Evolutionary conservation across 768 basidiomycete species (phyloP).

Genomic region (Galerina marginata): DNA sequence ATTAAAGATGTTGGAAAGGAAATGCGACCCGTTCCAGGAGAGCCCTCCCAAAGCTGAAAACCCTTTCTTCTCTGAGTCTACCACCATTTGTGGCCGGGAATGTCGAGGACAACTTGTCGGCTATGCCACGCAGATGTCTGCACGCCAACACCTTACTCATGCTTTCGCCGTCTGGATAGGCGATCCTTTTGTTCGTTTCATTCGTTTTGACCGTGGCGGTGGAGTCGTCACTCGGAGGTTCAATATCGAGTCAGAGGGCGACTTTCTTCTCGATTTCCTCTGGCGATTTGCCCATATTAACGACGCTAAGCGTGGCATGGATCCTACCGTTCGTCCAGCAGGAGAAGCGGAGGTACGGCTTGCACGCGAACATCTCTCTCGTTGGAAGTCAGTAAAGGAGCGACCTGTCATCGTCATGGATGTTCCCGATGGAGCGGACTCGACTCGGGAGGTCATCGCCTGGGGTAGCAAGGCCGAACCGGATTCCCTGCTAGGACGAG

Average conservation of each 20-base stretch:
- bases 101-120: too few relatives aligned
- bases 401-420: too few relatives aligned
- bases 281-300: not conserved
- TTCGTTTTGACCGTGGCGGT: conserved; percentile 5
- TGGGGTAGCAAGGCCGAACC: conserved; percentile 18
- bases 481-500: conserved; percentile 24
- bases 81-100: too few relatives aligned
- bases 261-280: not conserved
- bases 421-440: conserved; percentile 10
- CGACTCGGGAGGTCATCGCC: conserved; percentile 21
- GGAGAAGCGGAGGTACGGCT: too few relatives aligned
- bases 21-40: too few relatives aligned
- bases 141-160: not conserved
- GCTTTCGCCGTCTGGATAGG: conserved; percentile 2
- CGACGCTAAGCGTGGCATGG: not conserved
- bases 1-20: conserved; percentile 15
- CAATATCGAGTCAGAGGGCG: not conserved
- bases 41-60: too few relatives aligned
- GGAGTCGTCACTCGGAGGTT: conserved; percentile 4
- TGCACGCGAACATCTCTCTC: too few relatives aligned
- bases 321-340: not conserved
- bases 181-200: not conserved
- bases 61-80: too few relatives aligned
- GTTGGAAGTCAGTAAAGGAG: too few relatives aligned
- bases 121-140: too few relatives aligned